Evolutionary conservation across 2,329 filamentous ascomycete species (phyloP), one percentile per base, ranked within the genome.

Genomic region (Alternaria postmessia): DNA sequence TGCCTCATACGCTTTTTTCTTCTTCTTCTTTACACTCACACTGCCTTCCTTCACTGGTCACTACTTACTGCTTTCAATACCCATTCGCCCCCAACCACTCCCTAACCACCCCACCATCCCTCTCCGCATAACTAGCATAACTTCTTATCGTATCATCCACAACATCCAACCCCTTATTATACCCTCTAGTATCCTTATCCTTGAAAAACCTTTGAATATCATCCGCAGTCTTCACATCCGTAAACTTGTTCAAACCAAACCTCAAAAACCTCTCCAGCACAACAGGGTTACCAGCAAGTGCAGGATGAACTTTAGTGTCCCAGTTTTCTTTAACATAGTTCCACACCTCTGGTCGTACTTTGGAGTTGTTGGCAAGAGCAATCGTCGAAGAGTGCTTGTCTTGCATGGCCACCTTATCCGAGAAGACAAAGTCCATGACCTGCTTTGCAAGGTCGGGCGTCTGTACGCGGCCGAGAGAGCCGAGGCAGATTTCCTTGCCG

Each of bases 201-300:
- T 87, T 85, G 83, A 98, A 99, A 84, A 99, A 99, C 3, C 81
- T 78, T 51, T 89, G 85, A 71, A 99, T 95, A 54, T 97, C 93
- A 65, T 88, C 84, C 63, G 92, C 86, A 16, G 88, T 85, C 64
- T 86, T 85, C 14, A 83, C 81, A 69, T 93, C 89, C 3, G 91
- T 87, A 76, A 96, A 98, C 75, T 91, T 91, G 72, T 87, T 88
- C 68, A 99, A 82, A 44, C 89, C 89, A 68, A 91, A 84, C 69
- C 91, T 89, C 70, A 99, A 82, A 80, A 96, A 97, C 48, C 94
- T 89, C 80, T 99, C 94, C 16, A 97, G 84, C 3, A 97, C 88
- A 30, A 97, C 90, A 64, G 93, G 91, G 81, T 97, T 97, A 42
- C 85, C 84, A 76, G 87, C 88, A 55, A 98, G 84, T 78, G 90